Evolutionary conservation across 345 rosid species (phyloP).

Genomic region (Carallia brachiata): DNA sequence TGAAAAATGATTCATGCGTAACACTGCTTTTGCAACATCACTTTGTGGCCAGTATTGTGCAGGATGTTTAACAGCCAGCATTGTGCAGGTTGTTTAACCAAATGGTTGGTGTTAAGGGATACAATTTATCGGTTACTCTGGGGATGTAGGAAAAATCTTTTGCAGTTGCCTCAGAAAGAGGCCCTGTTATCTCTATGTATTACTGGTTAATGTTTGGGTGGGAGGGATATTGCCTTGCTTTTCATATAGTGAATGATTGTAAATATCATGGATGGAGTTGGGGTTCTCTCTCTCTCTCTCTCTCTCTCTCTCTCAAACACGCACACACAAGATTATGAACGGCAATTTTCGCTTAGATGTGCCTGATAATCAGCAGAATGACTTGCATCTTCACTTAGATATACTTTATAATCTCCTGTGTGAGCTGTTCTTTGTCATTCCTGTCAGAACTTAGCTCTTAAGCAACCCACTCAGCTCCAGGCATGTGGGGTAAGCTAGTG

Average conservation of each 20-base stretch:
- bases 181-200: neutral
- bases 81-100: neutral
- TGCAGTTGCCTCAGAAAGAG: neutral
- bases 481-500: too few relatives aligned
- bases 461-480: too few relatives aligned
- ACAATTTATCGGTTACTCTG: neutral
- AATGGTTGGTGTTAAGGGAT: neutral
- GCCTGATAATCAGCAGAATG: too few relatives aligned
- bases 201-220: neutral
- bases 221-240: neutral
- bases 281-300: neutral
- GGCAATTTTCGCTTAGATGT: neutral
- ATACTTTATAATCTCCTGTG: too few relatives aligned
- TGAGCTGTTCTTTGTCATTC: too few relatives aligned
- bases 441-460: too few relatives aligned
- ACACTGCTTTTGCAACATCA: neutral
- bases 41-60: neutral
- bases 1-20: neutral
- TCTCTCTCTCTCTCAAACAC: neutral
- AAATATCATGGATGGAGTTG: neutral
- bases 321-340: neutral
- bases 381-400: too few relatives aligned
- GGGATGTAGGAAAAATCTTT: constrained; percentile 16
- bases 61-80: neutral
- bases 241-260: neutral